Conservation (phyloP, 2,329 filamentous ascomycete genomes). For the Cercospora sp. region DNA sequence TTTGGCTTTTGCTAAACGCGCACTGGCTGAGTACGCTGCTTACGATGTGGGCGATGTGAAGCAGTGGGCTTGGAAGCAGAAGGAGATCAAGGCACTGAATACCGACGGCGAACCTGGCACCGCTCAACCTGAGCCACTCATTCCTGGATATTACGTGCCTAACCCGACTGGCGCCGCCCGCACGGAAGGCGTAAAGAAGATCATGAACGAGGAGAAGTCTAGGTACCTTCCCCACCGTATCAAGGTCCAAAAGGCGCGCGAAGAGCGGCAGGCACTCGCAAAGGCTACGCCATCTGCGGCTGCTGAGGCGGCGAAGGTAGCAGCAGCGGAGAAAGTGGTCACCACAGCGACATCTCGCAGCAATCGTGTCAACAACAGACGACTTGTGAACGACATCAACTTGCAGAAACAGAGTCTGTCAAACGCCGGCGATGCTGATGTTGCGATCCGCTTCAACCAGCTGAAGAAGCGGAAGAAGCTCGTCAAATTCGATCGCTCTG, state of each 20-base stretch:
- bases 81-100: slow-evolving; percentile 70
- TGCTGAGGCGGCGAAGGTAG: slow-evolving; percentile 65
- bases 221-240: slow-evolving; percentile 98
- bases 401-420: slow-evolving; percentile 78
- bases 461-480: slow-evolving; percentile 99
- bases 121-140: slow-evolving; percentile 54
- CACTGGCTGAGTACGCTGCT: slow-evolving; percentile 49
- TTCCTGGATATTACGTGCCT: slow-evolving; percentile 74
- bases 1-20: slow-evolving; percentile 56
- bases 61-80: slow-evolving; percentile 70
- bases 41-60: slow-evolving; percentile 58
- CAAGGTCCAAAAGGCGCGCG: slow-evolving; percentile 86
- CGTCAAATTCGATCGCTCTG: slow-evolving; percentile 94
- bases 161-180: slow-evolving; percentile 83
- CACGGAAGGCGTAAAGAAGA: slow-evolving; percentile 92
- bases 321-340: slow-evolving; percentile 69
- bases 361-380: slow-evolving; percentile 92
- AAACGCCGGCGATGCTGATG: slow-evolving; percentile 71
- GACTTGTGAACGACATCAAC: slow-evolving; percentile 90
- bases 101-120: slow-evolving; percentile 56
- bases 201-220: slow-evolving; percentile 94
- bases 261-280: slow-evolving; percentile 81
- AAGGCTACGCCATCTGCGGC: slow-evolving; percentile 63
- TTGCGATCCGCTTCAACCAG: slow-evolving; percentile 96
- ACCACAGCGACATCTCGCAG: slow-evolving; percentile 89